phyloP scores from a whole-genome alignment of 2,329 filamentous ascomycete genomes.

The Colletotrichum karsti region DNA sequence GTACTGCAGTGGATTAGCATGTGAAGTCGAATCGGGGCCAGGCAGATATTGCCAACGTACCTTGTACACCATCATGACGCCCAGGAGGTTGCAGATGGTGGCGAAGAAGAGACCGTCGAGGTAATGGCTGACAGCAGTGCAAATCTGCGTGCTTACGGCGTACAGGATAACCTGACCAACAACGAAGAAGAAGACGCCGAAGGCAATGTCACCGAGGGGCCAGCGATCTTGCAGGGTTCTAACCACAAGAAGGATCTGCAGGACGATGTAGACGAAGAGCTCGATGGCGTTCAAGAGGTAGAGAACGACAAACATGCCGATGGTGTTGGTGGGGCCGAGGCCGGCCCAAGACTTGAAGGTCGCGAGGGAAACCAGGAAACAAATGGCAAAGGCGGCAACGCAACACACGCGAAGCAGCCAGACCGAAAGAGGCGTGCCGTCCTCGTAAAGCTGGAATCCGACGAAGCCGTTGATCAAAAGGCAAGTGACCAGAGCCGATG shows the following conservation, averaged over 20 bases:
- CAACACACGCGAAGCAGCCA: constrained; percentile 90
- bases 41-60: constrained; percentile 48
- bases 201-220: constrained; percentile 91
- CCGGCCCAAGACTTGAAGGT: constrained; percentile 95
- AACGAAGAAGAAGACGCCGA: constrained; percentile 91
- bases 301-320: constrained; percentile 89
- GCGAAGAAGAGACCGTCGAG: constrained; percentile 94
- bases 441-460: constrained; percentile 97
- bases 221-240: constrained; percentile 94
- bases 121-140: constrained; percentile 86
- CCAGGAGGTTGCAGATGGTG: constrained; percentile 90
- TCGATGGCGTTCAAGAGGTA: constrained; percentile 92
- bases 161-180: constrained; percentile 93
- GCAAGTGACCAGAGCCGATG: constrained; percentile 86
- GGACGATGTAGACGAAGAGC: constrained; percentile 83
- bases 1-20: constrained; percentile 67
- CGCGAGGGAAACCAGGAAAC: constrained; percentile 85
- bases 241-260: constrained; percentile 88
- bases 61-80: constrained; percentile 99
- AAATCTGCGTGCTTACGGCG: constrained; percentile 86
- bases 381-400: constrained; percentile 82
- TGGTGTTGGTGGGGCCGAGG: constrained; percentile 82
- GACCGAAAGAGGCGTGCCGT: constrained; percentile 90
- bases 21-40: not conserved
- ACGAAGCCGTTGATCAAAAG: constrained; percentile 97